Percentiles rank a stretch among this genome's conserved stretches.
These are phyloP conservation scores for Aspergillus udagawae DNA, from an alignment of 2,329 filamentous ascomycete species.

Conservation along the genomic window DNA sequence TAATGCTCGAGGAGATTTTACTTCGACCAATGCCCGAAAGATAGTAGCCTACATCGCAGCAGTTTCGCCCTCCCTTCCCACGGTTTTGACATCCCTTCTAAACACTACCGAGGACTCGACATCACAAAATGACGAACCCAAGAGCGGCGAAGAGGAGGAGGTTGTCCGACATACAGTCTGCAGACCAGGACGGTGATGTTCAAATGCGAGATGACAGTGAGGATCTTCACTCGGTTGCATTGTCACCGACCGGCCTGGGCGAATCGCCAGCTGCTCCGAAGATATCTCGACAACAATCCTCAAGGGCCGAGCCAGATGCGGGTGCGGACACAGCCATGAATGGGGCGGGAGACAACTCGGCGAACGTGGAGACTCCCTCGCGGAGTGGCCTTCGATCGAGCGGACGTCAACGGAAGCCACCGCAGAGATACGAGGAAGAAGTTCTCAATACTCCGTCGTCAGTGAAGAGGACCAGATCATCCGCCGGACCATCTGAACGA, in stretches of 20 bases:
- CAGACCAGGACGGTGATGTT: slow-evolving; percentile 30
- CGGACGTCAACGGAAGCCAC: slow-evolving; percentile 32
- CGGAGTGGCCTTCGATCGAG: slow-evolving; percentile 29
- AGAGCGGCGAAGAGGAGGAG: slow-evolving; percentile 35
- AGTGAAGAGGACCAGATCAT: slow-evolving; percentile 15
- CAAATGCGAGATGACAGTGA: slow-evolving; percentile 22
- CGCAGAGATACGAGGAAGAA: slow-evolving; percentile 30
- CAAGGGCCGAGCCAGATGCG: slow-evolving; percentile 8
- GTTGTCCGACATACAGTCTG: slow-evolving; percentile 23
- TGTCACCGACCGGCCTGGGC: slow-evolving; percentile 14
- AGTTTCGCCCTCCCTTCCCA: not conserved
- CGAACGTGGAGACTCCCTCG: slow-evolving; percentile 19
- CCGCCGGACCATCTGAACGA: slow-evolving; percentile 18
- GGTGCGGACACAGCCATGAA: slow-evolving; percentile 4
- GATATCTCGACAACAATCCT: slow-evolving; percentile 23
- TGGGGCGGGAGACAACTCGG: slow-evolving; percentile 5
- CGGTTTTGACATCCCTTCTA: not conserved
- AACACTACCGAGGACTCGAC: not conserved
- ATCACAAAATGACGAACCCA: slow-evolving; percentile 28
- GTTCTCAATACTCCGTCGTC: slow-evolving; percentile 17
- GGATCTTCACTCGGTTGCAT: slow-evolving; percentile 10
- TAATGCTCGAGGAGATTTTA: not conserved
- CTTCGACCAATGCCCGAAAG: not conserved
- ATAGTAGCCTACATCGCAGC: not conserved
- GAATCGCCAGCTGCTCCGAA: slow-evolving; percentile 12